Base-by-base conservation (phyloP, 177 flowering plant genomes). In the Vitis hybrid region DNA sequence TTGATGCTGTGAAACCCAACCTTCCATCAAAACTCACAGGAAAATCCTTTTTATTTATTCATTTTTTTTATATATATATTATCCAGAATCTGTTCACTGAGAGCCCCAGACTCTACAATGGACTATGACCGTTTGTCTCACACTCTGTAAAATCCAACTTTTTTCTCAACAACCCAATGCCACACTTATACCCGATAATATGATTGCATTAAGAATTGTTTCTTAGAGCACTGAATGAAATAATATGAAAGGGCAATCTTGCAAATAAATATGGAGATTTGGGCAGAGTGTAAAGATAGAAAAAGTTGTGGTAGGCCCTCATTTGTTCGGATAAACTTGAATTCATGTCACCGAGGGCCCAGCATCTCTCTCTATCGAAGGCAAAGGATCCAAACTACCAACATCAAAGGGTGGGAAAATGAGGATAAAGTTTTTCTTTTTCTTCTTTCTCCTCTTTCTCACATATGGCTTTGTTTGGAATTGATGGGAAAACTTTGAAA, bases 321-420 rank as follows among this genome's bases (percentile, higher is more conserved):
- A 11, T 26, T 13, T 10, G 13, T 58, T 64, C 64, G 14, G 71
- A 68, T 68, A 59, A 68, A 50, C 71, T 68, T 68, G 71, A 59
- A 68, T 49, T 68, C 13, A 18, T 19, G 33, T 68, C 56, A 48
- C 10, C 49, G 45, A 59, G 51, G 11, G 48, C 11, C 64, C 13
- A 60, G 71, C 39, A 51, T 19, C 67, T 64, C 26, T 64, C 66
- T 18, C 51, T 16, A 49, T 63, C 66, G 39, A 49, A 4, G 29
- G 15, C 11, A 39, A 19, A 68, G 70, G 61, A 45, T 12, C 71
- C 64, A 59, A 69, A 53, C 61, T 29, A 31, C n/a, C 12, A n/a
- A 70, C 72, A 22, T 22, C 51, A 29, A 61, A 52, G 33, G 33
- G 66, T 29, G 22, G 52, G 62, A 60, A 70, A 53, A 26, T 13